Evolutionary conservation across 306 rosid species (phyloP).

Genomic region (Cicer judaicum): DNA sequence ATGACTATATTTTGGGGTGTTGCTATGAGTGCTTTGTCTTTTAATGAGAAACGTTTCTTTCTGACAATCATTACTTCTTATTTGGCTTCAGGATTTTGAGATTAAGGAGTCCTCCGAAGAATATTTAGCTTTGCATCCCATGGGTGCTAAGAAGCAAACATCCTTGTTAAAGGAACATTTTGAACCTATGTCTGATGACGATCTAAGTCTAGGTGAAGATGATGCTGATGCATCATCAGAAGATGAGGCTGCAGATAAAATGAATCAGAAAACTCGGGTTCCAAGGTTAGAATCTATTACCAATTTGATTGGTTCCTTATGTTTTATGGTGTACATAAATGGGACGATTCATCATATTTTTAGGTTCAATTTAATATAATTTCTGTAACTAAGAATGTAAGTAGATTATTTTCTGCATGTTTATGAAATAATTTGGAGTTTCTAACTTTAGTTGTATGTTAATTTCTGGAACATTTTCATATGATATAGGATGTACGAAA

Average conservation of each 20-base stretch:
- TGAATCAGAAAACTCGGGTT: slow-evolving; percentile 51
- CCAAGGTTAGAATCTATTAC: slow-evolving; percentile 65
- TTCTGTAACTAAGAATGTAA: not conserved
- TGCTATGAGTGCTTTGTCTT: slow-evolving; percentile 12
- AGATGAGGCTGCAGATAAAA: slow-evolving; percentile 48
- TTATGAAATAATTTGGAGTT: slow-evolving; percentile 29
- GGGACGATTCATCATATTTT: slow-evolving; percentile 7
- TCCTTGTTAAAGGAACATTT: slow-evolving; percentile 83
- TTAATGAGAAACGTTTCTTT: not conserved
- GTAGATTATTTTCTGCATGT: slow-evolving; percentile 18
- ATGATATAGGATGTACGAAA: slow-evolving; percentile 73
- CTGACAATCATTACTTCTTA: slow-evolving; percentile 23
- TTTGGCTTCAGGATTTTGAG: slow-evolving; percentile 67
- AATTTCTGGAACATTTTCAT: slow-evolving; percentile 7
- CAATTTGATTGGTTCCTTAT: not conserved
- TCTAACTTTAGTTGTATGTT: not conserved
- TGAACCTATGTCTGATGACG: slow-evolving; percentile 71
- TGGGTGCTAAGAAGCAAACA: slow-evolving; percentile 76
- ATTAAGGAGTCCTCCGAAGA: slow-evolving; percentile 73
- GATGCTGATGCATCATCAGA: slow-evolving; percentile 65
- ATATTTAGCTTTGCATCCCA: slow-evolving; percentile 82
- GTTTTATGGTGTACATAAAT: slow-evolving; percentile 10
- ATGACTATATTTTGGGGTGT: slow-evolving; percentile 3
- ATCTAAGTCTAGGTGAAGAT: slow-evolving; percentile 56
- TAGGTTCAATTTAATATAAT: slow-evolving; percentile 26